Base-by-base conservation (phyloP, 75 land plant species). In the Pinus tabuliformis region DNA sequence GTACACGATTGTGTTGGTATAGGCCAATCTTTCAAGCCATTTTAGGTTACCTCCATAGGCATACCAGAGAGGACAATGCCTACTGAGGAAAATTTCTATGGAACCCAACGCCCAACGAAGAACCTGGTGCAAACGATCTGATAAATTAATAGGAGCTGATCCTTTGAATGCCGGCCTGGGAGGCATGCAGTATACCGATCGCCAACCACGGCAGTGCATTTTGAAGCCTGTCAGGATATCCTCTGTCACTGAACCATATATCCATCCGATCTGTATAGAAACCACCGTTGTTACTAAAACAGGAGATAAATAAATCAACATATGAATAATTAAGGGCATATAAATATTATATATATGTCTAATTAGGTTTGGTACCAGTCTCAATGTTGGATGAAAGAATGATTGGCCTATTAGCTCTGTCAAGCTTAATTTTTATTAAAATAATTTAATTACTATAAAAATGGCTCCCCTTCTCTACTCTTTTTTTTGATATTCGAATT, bases 21-120 rank as follows among this genome's bases (percentile, higher is more conserved):
- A 91, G 17, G 94, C 94, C 26, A 91, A 70, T 57, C 94, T 87
- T 72, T 91, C 87, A n/a, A 91, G 86, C 92, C 84, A 91, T 73
- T 83, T 87, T 64, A 91, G 90, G 7, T 89, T 91, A 6, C 96
- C 92, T 17, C 83, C 93, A 12, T 85, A 86, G 12, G 90, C 93
- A 74, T 91, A 91, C 93, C 93, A 91, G 1, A 91, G 80, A 20
- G 93, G 93, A 60, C 93, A 91, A 62, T 91, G 93, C 54, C 93
- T 80, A 68, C 93, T 91, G 33, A 91, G 73, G 71, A 91, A 82
- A 52, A 91, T 91, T 75, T 91, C 93, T 6, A 91, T 89, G 2
- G 93, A 89, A 16, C 93, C 93, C 30, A 91, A 80, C 2, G 93
- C 93, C 93, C 93, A 91, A 20, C 91, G 82, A 15, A 91, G 86